Base-by-base conservation (phyloP, 352 stramenopile species). In the Globisporangium alternatum region DNA sequence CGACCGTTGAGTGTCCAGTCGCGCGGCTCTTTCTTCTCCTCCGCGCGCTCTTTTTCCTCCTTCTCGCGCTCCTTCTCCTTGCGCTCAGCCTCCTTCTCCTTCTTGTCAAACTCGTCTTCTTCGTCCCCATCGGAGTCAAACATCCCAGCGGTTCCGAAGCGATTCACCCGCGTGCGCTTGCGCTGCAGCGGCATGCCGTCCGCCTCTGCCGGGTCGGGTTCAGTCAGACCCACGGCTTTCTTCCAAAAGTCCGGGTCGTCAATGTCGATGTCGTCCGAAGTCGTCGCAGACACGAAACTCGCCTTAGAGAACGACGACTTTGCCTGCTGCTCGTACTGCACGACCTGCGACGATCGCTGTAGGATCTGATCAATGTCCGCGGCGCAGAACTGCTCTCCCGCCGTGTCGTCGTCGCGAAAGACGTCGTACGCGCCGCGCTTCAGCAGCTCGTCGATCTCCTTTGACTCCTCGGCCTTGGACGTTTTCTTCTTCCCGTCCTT, bases 181-280 rank as follows among this genome's bases (percentile, higher is more conserved):
- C 88, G 88, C 59, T 96, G 88, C 51, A 91, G 73, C 7, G 86
- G 87, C 5, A 96, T 67, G 19, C 87, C 76, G 15, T 84, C 81
- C 39, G 81, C 72, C 1, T 91, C 87, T 3, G 71, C 53, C 7
- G 75, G 75, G 8, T 96, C 88, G 2, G 88, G 84, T 7, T 96
- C 88, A 3, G 70, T 78, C 15, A 97, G 55, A 6, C 92, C 92
- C 7, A 97, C 90, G 1, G 99, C 97, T 74, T 99, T 99, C 64
- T 99, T 98, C 98, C 98, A 99, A 64, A 99, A 99, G 59, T 98
- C 83, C 2, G 98, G 98, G 72, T 99, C 98, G 62, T 99, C 93
- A 19, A 99, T 89, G 71, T 99, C 94, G n/a, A 99, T 87, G 65
- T 99, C 93, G 64, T 98, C 86, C 0, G 83, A 92, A 2, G 80